Evolutionary conservation across 495 filamentous ascomycete genomes (phyloP).

Genomic region (Choiromyces venosus): DNA sequence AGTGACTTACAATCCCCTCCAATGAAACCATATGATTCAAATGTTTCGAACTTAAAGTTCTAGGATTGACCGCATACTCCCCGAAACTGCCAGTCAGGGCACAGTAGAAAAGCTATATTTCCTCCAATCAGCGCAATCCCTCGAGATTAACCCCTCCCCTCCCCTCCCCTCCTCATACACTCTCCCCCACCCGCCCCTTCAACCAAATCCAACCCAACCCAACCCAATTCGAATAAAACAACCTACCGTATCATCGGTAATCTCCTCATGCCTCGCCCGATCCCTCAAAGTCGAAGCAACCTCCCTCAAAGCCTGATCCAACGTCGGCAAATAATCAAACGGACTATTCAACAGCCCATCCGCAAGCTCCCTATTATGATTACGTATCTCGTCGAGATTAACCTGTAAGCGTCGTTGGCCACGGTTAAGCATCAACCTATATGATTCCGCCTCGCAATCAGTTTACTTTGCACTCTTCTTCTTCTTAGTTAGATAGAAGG

Average conservation of each 20-base stretch:
- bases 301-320: constrained; percentile 82
- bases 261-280: constrained; percentile 49
- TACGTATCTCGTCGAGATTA: constrained; percentile 88
- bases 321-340: constrained; percentile 81
- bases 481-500: no score
- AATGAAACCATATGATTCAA: constrained; percentile 95
- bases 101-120: constrained; percentile 73
- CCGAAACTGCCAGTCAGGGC: constrained; percentile 93
- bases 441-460: neutral
- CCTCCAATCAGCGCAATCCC: constrained; percentile 12
- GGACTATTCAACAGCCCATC: constrained; percentile 80
- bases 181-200: constrained; percentile 44
- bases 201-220: neutral
- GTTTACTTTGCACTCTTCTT: neutral
- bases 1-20: constrained; percentile 68
- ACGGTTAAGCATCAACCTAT: constrained; percentile 80
- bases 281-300: constrained; percentile 72
- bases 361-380: constrained; percentile 81
- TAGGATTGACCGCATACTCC: constrained; percentile 87
- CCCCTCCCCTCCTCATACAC: constrained; percentile 46
- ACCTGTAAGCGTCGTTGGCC: constrained; percentile 71
- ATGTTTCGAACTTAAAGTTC: constrained; percentile 79
- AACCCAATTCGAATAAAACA: neutral
- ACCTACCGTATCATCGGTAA: constrained; percentile 57
- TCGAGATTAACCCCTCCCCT: neutral